Conservation (phyloP, 2,329 filamentous ascomycete genomes). For the Alternaria metachromatica region DNA sequence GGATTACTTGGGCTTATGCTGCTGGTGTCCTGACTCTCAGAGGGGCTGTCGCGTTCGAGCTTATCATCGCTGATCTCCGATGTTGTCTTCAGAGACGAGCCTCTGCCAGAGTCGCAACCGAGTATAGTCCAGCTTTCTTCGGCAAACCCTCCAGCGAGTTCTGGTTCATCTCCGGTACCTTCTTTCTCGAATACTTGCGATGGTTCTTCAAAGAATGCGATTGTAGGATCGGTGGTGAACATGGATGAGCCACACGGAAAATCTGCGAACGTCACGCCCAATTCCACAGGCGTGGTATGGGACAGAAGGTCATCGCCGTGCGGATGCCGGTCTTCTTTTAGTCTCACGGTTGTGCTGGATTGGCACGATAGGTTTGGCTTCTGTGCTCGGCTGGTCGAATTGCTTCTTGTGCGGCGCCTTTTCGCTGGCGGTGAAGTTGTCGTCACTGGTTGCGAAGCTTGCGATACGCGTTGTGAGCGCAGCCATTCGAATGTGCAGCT, state of each 20-base stretch:
- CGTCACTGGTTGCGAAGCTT: conserved; percentile 32
- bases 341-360: not conserved
- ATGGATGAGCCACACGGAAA: conserved; percentile 30
- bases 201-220: conserved; percentile 3
- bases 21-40: conserved; percentile 5
- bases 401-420: conserved; percentile 38
- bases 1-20: not conserved
- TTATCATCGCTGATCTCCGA: conserved; percentile 29
- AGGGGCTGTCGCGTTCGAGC: conserved; percentile 15
- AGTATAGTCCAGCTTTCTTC: conserved; percentile 19
- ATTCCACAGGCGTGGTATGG: conserved; percentile 15
- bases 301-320: conserved; percentile 7
- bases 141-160: conserved; percentile 9
- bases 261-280: conserved; percentile 39
- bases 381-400: conserved; percentile 3
- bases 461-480: conserved; percentile 41
- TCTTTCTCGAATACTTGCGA: conserved; percentile 2
- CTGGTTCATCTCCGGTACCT: not conserved
- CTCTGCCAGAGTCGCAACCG: conserved; percentile 32
- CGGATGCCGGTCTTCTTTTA: not conserved
- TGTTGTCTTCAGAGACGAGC: conserved; percentile 34
- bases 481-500: conserved; percentile 56
- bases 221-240: conserved; percentile 14
- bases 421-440: conserved; percentile 33
- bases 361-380: conserved; percentile 1